phyloP scores from a whole-genome alignment of 2,329 filamentous ascomycete genomes.

The Colletotrichum lindemuthianum region DNA sequence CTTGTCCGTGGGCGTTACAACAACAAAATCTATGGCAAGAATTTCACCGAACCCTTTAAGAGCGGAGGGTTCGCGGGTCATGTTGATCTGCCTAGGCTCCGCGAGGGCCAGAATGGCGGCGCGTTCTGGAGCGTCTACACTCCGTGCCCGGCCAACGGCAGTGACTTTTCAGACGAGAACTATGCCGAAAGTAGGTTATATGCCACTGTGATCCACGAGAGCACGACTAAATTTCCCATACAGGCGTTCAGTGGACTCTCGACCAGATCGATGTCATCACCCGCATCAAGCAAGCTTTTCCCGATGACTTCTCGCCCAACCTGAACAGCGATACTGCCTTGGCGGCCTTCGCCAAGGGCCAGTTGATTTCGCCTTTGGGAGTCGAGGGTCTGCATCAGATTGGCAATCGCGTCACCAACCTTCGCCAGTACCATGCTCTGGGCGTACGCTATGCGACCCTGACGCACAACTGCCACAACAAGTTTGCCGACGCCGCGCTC shows the following conservation, averaged over 20 bases:
- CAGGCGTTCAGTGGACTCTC: slow-evolving; percentile 73
- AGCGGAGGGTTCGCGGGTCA: slow-evolving; percentile 75
- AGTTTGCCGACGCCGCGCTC: slow-evolving; percentile 85
- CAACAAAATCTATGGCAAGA: slow-evolving; percentile 80
- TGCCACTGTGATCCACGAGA: not conserved
- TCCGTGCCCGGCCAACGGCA: slow-evolving; percentile 76
- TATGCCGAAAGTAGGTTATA: slow-evolving; percentile 70
- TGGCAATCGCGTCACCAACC: slow-evolving; percentile 80
- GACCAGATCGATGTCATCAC: slow-evolving; percentile 80
- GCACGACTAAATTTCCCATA: slow-evolving; percentile 9
- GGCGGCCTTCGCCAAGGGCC: slow-evolving; percentile 66
- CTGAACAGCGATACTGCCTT: slow-evolving; percentile 70
- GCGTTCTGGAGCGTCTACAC: slow-evolving; percentile 94
- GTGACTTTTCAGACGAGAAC: slow-evolving; percentile 78
- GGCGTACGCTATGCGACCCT: slow-evolving; percentile 90
- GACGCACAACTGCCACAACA: slow-evolving; percentile 94
- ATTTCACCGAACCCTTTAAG: slow-evolving; percentile 80
- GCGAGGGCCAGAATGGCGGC: slow-evolving; percentile 77
- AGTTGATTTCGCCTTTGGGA: slow-evolving; percentile 80
- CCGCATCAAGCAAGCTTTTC: slow-evolving; percentile 71
- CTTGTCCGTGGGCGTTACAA: slow-evolving; percentile 72
- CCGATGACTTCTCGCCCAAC: slow-evolving; percentile 73
- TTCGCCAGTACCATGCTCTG: slow-evolving; percentile 79
- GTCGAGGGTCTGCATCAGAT: slow-evolving; percentile 95
- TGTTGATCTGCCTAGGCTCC: slow-evolving; percentile 82